Evolutionary conservation across 441 rosid genomes (phyloP).

Genomic region (Croton setiger): DNA sequence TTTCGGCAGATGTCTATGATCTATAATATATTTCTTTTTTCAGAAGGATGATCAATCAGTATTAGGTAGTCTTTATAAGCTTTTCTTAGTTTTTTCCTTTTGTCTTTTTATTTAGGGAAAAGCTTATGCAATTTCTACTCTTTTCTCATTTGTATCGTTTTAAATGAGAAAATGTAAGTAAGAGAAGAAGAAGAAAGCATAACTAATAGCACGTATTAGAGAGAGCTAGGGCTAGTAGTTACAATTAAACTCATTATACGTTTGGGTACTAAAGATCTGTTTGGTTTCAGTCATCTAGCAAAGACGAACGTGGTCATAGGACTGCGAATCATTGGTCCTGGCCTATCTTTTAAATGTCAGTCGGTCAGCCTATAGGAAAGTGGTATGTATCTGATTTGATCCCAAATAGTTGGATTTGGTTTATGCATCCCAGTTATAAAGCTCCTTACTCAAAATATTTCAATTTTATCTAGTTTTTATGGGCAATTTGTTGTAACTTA

Average conservation of each 20-base stretch:
- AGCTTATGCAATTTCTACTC: too few species aligned
- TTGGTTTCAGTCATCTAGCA: too few species aligned
- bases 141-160: too few species aligned
- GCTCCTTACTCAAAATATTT: constrained; percentile 1
- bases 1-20: not conserved
- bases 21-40: not conserved
- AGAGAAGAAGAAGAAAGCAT: too few species aligned
- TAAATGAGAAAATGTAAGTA: too few species aligned
- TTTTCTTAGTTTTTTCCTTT: too few species aligned
- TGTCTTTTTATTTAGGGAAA: too few species aligned
- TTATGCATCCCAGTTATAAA: not conserved
- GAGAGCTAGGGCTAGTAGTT: too few species aligned
- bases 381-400: not conserved
- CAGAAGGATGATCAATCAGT: not conserved
- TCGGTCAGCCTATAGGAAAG: not conserved
- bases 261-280: too few species aligned
- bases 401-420: not conserved
- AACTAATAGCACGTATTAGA: too few species aligned
- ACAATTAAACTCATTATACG: too few species aligned
- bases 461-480: not conserved
- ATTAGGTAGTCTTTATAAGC: too few species aligned
- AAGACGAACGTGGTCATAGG: not conserved
- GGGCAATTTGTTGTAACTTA: not conserved
- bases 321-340: not conserved
- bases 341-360: not conserved